Evolutionary conservation across 768 basidiomycete genomes (phyloP), one percentile per base, ranked within the genome.

Genomic region (Cyclocybe cylindracea): DNA sequence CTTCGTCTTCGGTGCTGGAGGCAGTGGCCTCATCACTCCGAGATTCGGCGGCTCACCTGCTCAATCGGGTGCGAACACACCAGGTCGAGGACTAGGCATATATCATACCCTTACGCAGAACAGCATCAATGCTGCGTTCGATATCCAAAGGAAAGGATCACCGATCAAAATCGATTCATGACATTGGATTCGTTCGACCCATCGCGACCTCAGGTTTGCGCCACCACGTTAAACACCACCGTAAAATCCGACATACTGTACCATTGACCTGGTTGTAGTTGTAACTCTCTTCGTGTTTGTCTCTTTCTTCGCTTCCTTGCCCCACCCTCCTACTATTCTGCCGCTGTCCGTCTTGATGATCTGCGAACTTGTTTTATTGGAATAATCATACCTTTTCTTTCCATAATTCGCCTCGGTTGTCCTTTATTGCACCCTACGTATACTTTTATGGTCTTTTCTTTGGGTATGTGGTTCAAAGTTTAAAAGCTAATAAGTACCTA

Each of bases 1-100:
- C 5, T 93, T 94, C 65, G 85, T 92, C 16, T 94, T 86, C 58
- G 91, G 91, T 8, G 81, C 86, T 5, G 88, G 89, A 29, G 91
- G 90, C 14, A 91, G 87, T 59, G 91, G 89, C 31, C 70, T 91
- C 48, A 92, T 92, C 59, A 91, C 91, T 7, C 89, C 90, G 0
- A 77, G 82, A 16, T 73, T 84, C 64, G 78, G 84, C 31, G 65
- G 75, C 38, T 83, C 86, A 8, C 85, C 87, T 0, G 58, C 75
- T 36, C 78, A 79, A 34, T 87, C 86, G 13, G 86, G 85, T 3
- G 65, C 61, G 29, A 80, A 79, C 54, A 78, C 78, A 1, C 80
- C 80, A 2, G 67, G 65, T 24, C 63, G 70, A 38, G 61, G 58
- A 36, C 50, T 39, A 11, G 51, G 43, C 16, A 39, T 46, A 45